A percentile compares a stretch with the other conserved stretches of the same genome.
These are phyloP conservation scores for Thraustochytrium aureum DNA, from an alignment of 352 stramenopile genomes.

Conservation along the genomic window DNA sequence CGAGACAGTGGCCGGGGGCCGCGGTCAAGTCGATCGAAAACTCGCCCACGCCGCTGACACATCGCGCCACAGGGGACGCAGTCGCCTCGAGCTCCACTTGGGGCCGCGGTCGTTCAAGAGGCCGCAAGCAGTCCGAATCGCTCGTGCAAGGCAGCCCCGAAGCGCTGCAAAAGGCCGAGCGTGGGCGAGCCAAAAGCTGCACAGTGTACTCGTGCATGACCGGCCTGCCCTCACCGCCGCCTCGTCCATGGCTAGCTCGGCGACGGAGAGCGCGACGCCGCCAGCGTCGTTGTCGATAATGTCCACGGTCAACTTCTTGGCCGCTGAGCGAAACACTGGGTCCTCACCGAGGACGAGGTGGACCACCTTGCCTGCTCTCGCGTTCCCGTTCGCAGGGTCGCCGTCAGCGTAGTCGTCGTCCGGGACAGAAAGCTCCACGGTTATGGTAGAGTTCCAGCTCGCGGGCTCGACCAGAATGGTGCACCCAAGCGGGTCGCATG, in stretches of 20 bases:
- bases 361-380: not conserved
- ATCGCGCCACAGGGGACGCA: not conserved
- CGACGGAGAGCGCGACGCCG: slow-evolving; percentile 1
- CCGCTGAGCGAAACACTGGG: not conserved
- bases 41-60: not conserved
- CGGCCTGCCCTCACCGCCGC: no score
- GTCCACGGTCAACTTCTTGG: not conserved
- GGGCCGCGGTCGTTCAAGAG: not conserved
- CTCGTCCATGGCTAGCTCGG: not conserved
- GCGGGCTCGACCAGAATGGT: not conserved
- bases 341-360: not conserved
- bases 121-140: slow-evolving; percentile 15
- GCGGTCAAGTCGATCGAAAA: not conserved
- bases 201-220: not conserved
- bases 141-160: not conserved
- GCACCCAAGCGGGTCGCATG: not conserved
- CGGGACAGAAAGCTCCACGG: not conserved
- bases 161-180: slow-evolving; percentile 8
- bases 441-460: not conserved
- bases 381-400: not conserved
- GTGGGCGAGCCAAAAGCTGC: not conserved
- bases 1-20: slow-evolving; percentile 6
- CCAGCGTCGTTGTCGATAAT: slow-evolving; percentile 1
- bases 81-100: not conserved
- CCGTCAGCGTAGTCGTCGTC: slow-evolving; percentile 50